phyloP scores from a whole-genome alignment of 495 filamentous ascomycete species.

The Tuber aestivum region DNA sequence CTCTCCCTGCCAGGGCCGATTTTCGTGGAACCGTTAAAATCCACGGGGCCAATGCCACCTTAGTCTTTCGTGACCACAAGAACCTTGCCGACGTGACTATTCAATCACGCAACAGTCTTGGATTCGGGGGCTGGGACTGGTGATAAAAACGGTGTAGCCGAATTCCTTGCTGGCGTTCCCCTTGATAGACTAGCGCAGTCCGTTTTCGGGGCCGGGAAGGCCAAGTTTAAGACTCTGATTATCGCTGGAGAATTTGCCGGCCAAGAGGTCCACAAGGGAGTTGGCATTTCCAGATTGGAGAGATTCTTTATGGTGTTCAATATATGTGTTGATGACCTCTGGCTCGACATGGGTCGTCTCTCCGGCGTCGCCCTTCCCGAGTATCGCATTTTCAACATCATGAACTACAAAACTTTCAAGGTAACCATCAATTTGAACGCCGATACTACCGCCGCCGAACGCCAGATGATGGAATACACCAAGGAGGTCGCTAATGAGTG shows the following conservation, averaged over 20 bases:
- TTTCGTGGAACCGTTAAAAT: constrained; percentile 28
- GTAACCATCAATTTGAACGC: constrained; percentile 11
- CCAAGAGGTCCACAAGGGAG: constrained; percentile 12
- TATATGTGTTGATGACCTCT: constrained; percentile 19
- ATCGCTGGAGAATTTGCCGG: constrained; percentile 23
- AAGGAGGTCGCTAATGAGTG: constrained; percentile 9
- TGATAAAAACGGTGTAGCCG: constrained; percentile 19
- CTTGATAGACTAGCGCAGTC: constrained; percentile 1
- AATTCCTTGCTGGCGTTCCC: constrained; percentile 6
- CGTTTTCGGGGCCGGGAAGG: constrained; percentile 2
- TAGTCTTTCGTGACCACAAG: constrained; percentile 15
- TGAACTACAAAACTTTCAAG: constrained; percentile 18
- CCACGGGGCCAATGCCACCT: constrained; percentile 20
- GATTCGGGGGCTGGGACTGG: not conserved
- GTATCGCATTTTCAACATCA: constrained; percentile 24
- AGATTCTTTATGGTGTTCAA: constrained; percentile 22
- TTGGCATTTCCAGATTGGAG: constrained; percentile 8
- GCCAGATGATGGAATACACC: constrained; percentile 17
- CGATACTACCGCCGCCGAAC: constrained; percentile 1
- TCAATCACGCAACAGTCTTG: constrained; percentile 26
- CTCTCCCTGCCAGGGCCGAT: constrained; percentile 6
- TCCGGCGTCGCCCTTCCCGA: constrained; percentile 10
- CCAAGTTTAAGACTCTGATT: constrained; percentile 14
- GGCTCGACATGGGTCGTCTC: constrained; percentile 24
- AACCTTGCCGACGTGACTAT: constrained; percentile 3